Percentiles rank a stretch among this genome's conserved stretches.
phyloP scores from a whole-genome alignment of 1,284 basidiomycete species.

The Cutaneotrichosporon cutaneum region DNA sequence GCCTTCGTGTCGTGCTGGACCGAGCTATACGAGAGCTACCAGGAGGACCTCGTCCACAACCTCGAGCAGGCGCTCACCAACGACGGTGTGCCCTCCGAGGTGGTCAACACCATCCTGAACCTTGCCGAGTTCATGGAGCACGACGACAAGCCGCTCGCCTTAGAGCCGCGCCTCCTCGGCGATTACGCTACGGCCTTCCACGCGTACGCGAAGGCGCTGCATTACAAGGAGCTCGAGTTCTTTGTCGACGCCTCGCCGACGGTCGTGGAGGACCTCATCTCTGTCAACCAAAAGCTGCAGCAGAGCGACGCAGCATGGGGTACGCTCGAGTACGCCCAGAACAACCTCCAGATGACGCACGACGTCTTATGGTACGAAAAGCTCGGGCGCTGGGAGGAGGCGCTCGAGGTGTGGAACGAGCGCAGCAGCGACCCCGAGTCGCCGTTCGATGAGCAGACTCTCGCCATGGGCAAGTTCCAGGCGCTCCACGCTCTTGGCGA shows the following conservation, averaged over 20 bases:
- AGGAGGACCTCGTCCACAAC: constrained; percentile 88
- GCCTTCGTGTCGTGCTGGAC: constrained; percentile 98
- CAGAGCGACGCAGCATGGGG: constrained; percentile 97
- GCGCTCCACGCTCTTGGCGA: constrained; percentile 96
- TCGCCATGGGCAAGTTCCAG: constrained; percentile 81
- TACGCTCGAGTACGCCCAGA: constrained; percentile 80
- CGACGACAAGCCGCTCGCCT: constrained; percentile 93
- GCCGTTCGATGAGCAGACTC: constrained; percentile 66
- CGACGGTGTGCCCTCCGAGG: constrained; percentile 76
- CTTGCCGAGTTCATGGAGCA: constrained; percentile 99
- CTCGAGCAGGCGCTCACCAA: constrained; percentile 86
- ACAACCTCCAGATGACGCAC: constrained; percentile 54
- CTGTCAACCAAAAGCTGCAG: constrained; percentile 95
- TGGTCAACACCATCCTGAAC: constrained; percentile 91
- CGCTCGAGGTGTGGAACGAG: constrained; percentile 70
- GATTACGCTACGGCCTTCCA: constrained; percentile 90
- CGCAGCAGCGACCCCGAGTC: constrained; percentile 44
- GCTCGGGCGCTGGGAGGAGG: constrained; percentile 94
- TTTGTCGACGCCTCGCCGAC: constrained; percentile 70
- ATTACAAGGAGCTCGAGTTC: constrained; percentile 98
- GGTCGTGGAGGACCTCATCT: constrained; percentile 92
- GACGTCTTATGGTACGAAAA: constrained; percentile 86
- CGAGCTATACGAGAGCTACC: constrained; percentile 93
- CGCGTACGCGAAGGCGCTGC: constrained; percentile 95
- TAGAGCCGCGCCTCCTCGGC: constrained; percentile 89